A percentile compares a stretch with the other conserved stretches of the same genome.
These are phyloP conservation scores for Umbellularia californica DNA, from an alignment of 164 flowering plant genomes.

Conservation along the genomic window DNA sequence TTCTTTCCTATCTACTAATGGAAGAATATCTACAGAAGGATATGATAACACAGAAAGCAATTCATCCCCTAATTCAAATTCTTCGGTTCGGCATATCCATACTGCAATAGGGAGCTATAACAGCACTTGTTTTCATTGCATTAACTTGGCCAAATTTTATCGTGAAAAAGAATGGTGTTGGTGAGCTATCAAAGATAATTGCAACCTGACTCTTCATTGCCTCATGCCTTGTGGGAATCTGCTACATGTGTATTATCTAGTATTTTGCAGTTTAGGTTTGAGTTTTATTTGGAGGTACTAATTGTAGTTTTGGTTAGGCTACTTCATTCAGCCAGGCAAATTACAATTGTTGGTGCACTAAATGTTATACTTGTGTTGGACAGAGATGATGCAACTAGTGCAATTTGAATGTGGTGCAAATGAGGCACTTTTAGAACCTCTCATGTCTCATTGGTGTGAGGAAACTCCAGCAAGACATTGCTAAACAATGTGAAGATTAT, in stretches of 20 bases:
- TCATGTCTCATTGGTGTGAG: slow-evolving; percentile 31
- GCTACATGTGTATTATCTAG: too few species aligned
- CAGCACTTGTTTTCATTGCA: slow-evolving; percentile 82
- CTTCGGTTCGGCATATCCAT: slow-evolving; percentile 77
- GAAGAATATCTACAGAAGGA: slow-evolving; percentile 38
- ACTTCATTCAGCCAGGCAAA: too few species aligned
- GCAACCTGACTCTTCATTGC: neutral
- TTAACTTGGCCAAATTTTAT: slow-evolving; percentile 93
- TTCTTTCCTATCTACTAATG: slow-evolving; percentile 78
- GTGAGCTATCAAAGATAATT: slow-evolving; percentile 83
- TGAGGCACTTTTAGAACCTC: slow-evolving; percentile 21
- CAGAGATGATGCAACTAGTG: too few species aligned
- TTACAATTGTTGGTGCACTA: too few species aligned
- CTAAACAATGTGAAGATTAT: slow-evolving; percentile 40
- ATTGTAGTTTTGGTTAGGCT: too few species aligned
- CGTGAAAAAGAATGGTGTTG: slow-evolving; percentile 94
- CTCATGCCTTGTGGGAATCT: too few species aligned
- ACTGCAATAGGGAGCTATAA: slow-evolving; percentile 87
- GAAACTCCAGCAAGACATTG: slow-evolving; percentile 31
- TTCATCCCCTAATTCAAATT: slow-evolving; percentile 77
- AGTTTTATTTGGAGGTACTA: too few species aligned
- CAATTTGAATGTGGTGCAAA: neutral
- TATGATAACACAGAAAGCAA: slow-evolving; percentile 60
- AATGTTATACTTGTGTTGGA: too few species aligned
- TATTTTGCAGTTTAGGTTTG: too few species aligned